Evolutionary conservation across 805 yeast species (phyloP).

Genomic region (Saccharomycopsis olivae): DNA sequence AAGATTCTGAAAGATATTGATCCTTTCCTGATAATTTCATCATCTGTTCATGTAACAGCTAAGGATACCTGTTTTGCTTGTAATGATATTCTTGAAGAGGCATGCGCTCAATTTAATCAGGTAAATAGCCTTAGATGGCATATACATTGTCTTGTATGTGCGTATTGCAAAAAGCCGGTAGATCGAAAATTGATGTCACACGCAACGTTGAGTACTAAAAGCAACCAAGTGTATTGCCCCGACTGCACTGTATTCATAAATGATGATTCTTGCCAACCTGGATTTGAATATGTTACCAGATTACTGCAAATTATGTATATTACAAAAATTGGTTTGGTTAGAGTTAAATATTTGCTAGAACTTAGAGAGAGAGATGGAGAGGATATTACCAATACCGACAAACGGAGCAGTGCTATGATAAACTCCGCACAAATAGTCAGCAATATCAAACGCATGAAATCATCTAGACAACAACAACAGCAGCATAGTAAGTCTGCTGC

Average conservation of each 20-base stretch:
- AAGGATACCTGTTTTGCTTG: conserved; percentile 73
- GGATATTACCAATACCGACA: neutral
- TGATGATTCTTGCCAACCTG: conserved; percentile 38
- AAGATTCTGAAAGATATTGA: conserved; percentile 23
- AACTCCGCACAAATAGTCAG: conserved; percentile 60
- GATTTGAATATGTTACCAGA: conserved; percentile 54
- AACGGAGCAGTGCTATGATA: conserved; percentile 24
- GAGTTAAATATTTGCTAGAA: conserved; percentile 15
- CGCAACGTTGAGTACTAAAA: conserved; percentile 3
- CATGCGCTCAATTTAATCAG: conserved; percentile 45
- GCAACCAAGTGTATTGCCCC: conserved; percentile 38
- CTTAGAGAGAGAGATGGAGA: conserved; percentile 6
- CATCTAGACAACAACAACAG: conserved; percentile 58
- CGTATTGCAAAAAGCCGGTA: conserved; percentile 39
- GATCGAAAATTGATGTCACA: conserved; percentile 19
- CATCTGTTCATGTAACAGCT: conserved; percentile 41
- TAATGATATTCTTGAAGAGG: conserved; percentile 68
- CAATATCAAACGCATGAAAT: conserved; percentile 67
- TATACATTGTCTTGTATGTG: conserved; percentile 57
- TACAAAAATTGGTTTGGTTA: conserved; percentile 69
- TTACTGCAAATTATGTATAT: conserved; percentile 67
- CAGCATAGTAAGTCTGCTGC: conserved; percentile 36
- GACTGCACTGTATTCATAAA: conserved; percentile 41
- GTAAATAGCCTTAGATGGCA: conserved; percentile 72
- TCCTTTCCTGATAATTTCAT: conserved; percentile 29